Percentiles rank a stretch among this genome's conserved stretches.
phyloP scores from a whole-genome alignment of 1,139 yeast species.

The Pichia sp. region DNA sequence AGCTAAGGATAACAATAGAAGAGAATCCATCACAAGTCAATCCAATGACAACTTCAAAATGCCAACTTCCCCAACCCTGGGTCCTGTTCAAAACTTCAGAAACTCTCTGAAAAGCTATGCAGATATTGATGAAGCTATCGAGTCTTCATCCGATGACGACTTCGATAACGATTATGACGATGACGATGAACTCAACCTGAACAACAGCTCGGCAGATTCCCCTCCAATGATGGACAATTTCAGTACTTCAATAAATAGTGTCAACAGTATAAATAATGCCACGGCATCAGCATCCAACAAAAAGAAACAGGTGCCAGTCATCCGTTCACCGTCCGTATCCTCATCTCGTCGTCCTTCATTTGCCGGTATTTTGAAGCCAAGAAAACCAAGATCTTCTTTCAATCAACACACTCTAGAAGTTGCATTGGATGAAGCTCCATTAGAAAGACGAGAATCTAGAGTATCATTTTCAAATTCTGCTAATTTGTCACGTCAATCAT shows the following conservation, averaged over 20 bases:
- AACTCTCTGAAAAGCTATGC: constrained; percentile 28
- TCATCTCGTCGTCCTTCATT: constrained; percentile 32
- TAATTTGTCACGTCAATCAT: constrained; percentile 34
- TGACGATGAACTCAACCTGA: constrained; percentile 4
- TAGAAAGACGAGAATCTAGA: constrained; percentile 32
- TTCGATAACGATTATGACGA: constrained; percentile 36
- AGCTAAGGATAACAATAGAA: constrained; percentile 30
- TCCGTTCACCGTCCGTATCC: constrained; percentile 26
- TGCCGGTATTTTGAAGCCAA: constrained; percentile 33
- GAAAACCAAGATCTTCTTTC: constrained; percentile 34
- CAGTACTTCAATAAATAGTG: not conserved
- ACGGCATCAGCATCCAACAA: constrained; percentile 3
- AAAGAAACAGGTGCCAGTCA: constrained; percentile 10
- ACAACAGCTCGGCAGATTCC: not conserved
- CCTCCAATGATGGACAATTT: not conserved
- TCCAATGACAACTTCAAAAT: constrained; percentile 42
- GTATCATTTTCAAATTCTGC: constrained; percentile 35
- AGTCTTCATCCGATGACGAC: constrained; percentile 35
- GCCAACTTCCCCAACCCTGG: constrained; percentile 38
- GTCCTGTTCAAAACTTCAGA: constrained; percentile 29
- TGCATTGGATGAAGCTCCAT: constrained; percentile 32
- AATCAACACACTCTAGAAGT: constrained; percentile 33
- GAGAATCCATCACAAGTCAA: constrained; percentile 57
- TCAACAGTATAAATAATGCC: not conserved
- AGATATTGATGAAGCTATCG: constrained; percentile 34